Base-by-base conservation (phyloP, 176 grass and related monocot species). In the Cenchrus purpureus region DNA sequence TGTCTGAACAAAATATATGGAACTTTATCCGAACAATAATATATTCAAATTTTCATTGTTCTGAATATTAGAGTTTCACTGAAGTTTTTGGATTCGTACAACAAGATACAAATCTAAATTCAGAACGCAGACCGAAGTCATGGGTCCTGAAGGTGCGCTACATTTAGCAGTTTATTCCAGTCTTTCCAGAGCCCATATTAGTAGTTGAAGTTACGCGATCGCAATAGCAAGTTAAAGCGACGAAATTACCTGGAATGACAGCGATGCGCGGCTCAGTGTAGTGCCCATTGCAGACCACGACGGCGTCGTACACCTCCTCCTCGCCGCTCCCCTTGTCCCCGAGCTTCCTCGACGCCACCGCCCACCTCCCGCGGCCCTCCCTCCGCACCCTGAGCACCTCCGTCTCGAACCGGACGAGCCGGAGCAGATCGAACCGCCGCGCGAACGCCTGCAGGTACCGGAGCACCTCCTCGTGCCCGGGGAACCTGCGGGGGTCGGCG, bases 231-330 rank as follows among this genome's bases (percentile, higher is more conserved):
- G 12, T 57, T 73, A 17, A n/a, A 11, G 59, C 10, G 1, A 4
- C 0, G 10, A 55, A 12, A 77, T 80, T 87, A 94, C 88, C 92
- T 4, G 90, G 85, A 83, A 97, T 92, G 58, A 48, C 46, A 2
- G 90, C 92, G 74, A 92, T 6, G 49, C 87, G 83, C 11, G 94
- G 92, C 86, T 87, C 88, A 1, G 83, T 80, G 28, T 65, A 90
- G 63, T 94, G 94, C 4, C 94, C 94, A 51, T 92, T 97, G 82
- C 94, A 94, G 76, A 97, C 77, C 20, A 94, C 90, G 19, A 97
- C 80, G 34, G 71, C 92, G 25, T 97, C 94, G 31, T 88, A 97
- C 19, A 88, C 14, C 68, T 90, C 90, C 67, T 84, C 79, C 2
- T 87, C 34, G 62, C 78, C 79, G 15, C 48, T 65, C 60, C 53